Conservation (phyloP, 1,139 yeast genomes). For the Meyerozyma athensensis region DNA sequence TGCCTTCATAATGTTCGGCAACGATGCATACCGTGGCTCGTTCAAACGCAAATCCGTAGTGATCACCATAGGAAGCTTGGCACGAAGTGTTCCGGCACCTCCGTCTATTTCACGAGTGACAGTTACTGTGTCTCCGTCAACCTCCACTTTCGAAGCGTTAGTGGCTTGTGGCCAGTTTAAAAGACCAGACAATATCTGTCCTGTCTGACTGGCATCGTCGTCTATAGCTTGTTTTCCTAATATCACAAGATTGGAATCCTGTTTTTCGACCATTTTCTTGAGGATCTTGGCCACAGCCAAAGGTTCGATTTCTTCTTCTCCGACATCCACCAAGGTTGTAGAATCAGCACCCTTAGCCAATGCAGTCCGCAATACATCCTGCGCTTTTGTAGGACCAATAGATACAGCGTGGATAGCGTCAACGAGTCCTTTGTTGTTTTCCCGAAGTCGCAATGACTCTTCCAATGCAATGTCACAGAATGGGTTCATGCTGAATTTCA, state of each 20-base stretch:
- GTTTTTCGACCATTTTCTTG: constrained; percentile 64
- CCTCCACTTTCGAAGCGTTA: constrained; percentile 82
- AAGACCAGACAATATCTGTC: constrained; percentile 93
- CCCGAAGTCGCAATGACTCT: constrained; percentile 80
- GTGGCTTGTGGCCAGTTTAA: constrained; percentile 98
- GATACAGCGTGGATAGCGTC: constrained; percentile 88
- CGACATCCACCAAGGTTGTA: constrained; percentile 77
- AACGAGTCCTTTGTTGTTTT: constrained; percentile 63
- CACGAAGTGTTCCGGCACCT: constrained; percentile 79
- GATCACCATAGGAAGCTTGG: constrained; percentile 77
- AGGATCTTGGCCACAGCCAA: constrained; percentile 83
- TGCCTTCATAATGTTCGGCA: constrained; percentile 97
- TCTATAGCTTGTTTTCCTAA: constrained; percentile 97
- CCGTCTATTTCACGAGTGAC: constrained; percentile 95
- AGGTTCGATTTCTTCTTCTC: constrained; percentile 78
- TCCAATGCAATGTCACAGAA: constrained; percentile 96
- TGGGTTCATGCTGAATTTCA: constrained; percentile 91
- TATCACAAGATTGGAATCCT: constrained; percentile 71
- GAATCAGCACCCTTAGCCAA: constrained; percentile 93
- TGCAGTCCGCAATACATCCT: constrained; percentile 83
- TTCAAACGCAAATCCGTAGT: constrained; percentile 92
- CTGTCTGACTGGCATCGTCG: constrained; percentile 94
- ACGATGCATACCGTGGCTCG: constrained; percentile 88
- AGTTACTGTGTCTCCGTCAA: constrained; percentile 55
- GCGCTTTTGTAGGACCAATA: constrained; percentile 83